Evolutionary conservation across 495 filamentous ascomycete species (phyloP).

Genomic region (Xylaria palmicola): DNA sequence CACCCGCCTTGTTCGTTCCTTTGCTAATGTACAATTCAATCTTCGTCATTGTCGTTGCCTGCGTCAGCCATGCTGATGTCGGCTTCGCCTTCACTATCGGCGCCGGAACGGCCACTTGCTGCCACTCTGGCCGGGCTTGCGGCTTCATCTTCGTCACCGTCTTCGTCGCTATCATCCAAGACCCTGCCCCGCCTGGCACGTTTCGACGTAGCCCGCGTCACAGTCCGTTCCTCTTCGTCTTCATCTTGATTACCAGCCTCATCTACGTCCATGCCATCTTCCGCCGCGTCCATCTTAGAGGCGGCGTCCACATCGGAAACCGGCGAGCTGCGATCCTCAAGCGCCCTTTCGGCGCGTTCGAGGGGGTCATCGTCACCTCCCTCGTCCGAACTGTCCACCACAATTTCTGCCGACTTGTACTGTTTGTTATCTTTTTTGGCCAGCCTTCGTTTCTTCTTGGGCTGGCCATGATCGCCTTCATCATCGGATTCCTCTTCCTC

Average conservation of each 20-base stretch:
- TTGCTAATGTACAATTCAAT: constrained; percentile 31
- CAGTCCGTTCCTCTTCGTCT: constrained; percentile 40
- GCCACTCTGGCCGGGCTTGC: constrained; percentile 20
- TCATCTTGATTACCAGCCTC: constrained; percentile 30
- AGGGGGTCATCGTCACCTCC: constrained; percentile 34
- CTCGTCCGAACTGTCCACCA: constrained; percentile 65
- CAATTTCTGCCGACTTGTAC: constrained; percentile 77
- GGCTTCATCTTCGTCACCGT: constrained; percentile 35
- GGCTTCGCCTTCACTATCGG: constrained; percentile 31
- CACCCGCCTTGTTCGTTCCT: not conserved
- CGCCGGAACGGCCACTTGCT: constrained; percentile 12
- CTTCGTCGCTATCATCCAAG: constrained; percentile 49
- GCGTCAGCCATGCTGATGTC: constrained; percentile 40
- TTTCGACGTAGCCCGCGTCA: constrained; percentile 27
- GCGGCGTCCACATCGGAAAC: constrained; percentile 28
- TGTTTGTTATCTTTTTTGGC: constrained; percentile 57
- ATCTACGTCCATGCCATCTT: constrained; percentile 39
- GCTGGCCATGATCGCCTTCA: constrained; percentile 40
- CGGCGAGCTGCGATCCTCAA: constrained; percentile 31
- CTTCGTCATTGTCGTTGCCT: constrained; percentile 35
- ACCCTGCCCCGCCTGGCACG: constrained; percentile 38
- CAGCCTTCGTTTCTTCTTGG: constrained; percentile 62
- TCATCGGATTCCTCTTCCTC: constrained; percentile 49
- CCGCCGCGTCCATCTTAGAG: constrained; percentile 22
- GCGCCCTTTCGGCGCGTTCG: constrained; percentile 40